Percentiles rank a stretch among this genome's conserved stretches.
Evolutionary conservation across 73 alveolate species (phyloP).

Genomic region (Symbiodinium natans): DNA sequence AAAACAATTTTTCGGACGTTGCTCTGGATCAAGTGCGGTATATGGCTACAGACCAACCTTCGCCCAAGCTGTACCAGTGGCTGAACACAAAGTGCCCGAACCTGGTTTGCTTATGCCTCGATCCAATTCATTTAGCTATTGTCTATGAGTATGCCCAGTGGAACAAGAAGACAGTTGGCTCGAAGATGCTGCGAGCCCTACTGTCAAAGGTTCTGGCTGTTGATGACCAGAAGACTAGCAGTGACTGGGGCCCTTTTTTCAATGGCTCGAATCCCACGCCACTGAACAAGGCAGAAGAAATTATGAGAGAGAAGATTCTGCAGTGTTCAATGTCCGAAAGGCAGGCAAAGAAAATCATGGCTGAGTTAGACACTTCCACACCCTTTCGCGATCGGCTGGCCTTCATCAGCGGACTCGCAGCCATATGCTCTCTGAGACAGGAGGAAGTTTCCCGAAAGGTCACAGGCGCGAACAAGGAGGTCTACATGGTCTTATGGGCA

Average conservation of each 20-base stretch:
- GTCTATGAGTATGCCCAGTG: slow-evolving; percentile 51
- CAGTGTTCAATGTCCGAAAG: neutral
- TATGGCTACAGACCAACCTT: neutral
- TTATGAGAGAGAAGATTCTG: neutral
- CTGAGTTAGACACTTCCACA: no score
- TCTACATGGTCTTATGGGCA: no score
- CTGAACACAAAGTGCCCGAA: neutral
- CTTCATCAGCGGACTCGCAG: no score
- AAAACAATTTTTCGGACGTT: neutral
- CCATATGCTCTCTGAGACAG: no score
- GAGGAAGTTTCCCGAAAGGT: no score
- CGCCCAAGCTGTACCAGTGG: neutral
- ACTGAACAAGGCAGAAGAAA: neutral
- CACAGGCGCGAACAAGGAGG: no score
- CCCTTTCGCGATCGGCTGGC: no score
- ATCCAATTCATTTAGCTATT: neutral
- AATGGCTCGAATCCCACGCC: neutral
- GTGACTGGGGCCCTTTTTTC: neutral
- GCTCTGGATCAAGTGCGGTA: neutral
- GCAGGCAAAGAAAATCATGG: neutral
- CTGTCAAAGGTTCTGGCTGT: neutral
- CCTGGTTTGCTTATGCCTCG: neutral
- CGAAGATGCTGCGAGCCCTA: neutral
- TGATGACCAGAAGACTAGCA: neutral
- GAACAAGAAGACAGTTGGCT: neutral